Evolutionary conservation across 164 flowering plant species (phyloP), one percentile per base, ranked within the genome.

Genomic region (Euptelea pleiosperma): DNA sequence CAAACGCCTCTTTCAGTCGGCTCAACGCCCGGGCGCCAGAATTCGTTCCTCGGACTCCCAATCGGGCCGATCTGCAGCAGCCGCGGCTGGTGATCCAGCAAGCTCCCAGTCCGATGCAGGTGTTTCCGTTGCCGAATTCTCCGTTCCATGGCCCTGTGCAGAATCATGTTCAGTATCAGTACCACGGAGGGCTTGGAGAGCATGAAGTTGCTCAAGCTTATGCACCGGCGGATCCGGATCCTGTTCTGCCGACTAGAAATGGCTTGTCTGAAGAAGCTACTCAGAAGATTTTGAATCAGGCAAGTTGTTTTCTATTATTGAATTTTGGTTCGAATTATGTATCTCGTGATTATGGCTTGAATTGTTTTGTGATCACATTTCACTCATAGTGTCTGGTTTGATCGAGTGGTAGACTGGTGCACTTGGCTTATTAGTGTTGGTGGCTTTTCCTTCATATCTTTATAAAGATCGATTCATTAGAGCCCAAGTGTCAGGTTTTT

Each of bases 1-100:
- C 82, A 15, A 79, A 60, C 70, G 45, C 44, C 0, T 84, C 95
- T 2, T 69, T 72, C 45, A 83, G 86, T 51, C 73, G 79, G 8
- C 86, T 87, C 60, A 90, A 84, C 72, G 97, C 95, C 2, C 67
- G 68, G 58, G 92, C 95, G 8, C 89, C 97, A 0, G 95, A 85
- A 73, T 91, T 87, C 68, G 86, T 87, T 26, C 95, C 75, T 1
- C 74, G 71, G 49, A 50, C 45, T 4, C 41, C 63, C 21, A 58
- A 24, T 26, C 66, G 58, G 31, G 49, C 61, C 29, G 74, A 66
- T 54, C 70, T 46, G 35, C 71, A 47, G 43, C 72, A 47, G 41
- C 54, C 62, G 18, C 59, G 65, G 53, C 52, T 66, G 47, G 58
- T 55, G 52, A 51, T 68, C 25, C 62, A 75, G 11, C 70, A 58